Evolutionary conservation across 2,329 filamentous ascomycete species (phyloP).

Genomic region (Ceratocystis colombiana): DNA sequence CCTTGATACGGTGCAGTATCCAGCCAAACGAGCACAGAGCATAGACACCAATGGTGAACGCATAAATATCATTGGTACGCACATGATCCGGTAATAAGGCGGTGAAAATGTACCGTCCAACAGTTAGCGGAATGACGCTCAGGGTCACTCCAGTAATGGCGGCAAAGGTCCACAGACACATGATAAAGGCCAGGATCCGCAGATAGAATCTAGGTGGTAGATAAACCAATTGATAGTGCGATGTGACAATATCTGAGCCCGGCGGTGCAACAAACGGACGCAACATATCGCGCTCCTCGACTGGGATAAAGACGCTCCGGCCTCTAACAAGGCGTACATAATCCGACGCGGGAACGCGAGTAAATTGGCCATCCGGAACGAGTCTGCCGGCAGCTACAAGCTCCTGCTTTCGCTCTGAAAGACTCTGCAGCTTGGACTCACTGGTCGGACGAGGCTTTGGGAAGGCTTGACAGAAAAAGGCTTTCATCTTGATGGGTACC

Average conservation of each 20-base stretch:
- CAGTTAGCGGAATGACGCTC: slow-evolving; percentile 75
- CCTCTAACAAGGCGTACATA: slow-evolving; percentile 90
- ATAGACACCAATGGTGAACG: slow-evolving; percentile 84
- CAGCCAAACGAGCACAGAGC: slow-evolving; percentile 61
- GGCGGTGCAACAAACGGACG: not conserved
- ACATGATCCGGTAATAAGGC: slow-evolving; percentile 59
- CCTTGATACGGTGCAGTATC: slow-evolving; percentile 41
- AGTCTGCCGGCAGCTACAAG: slow-evolving; percentile 33
- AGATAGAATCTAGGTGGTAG: slow-evolving; percentile 74
- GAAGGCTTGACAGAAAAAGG: not conserved
- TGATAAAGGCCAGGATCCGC: slow-evolving; percentile 74
- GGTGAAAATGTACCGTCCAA: slow-evolving; percentile 71
- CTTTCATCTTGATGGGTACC: slow-evolving; percentile 38
- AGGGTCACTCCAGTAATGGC: slow-evolving; percentile 74
- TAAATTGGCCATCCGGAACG: slow-evolving; percentile 65
- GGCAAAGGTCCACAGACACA: slow-evolving; percentile 88
- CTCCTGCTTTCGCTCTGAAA: slow-evolving; percentile 1
- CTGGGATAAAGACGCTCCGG: slow-evolving; percentile 64
- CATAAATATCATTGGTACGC: slow-evolving; percentile 88
- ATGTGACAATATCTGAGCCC: slow-evolving; percentile 44
- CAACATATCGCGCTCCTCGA: slow-evolving; percentile 40
- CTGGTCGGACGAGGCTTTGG: not conserved
- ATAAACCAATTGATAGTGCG: slow-evolving; percentile 62
- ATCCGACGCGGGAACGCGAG: slow-evolving; percentile 87
- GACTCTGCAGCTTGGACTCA: not conserved